A percentile compares a stretch with the other conserved stretches of the same genome.
phyloP scores from a whole-genome alignment of 495 filamentous ascomycete species.

The Delitschia confertaspora region DNA sequence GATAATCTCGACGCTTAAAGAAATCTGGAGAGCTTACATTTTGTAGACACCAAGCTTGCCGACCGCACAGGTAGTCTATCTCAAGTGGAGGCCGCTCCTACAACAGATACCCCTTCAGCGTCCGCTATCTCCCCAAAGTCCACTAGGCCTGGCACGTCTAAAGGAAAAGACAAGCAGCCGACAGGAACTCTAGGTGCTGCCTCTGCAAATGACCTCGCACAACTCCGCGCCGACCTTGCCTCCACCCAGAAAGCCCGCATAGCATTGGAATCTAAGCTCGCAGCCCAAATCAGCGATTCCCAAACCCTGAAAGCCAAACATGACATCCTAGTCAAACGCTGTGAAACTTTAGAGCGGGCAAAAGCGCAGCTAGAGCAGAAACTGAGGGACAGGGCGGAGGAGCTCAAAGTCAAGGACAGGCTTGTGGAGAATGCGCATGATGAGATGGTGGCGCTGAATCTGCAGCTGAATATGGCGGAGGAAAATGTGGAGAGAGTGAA shows the following conservation, averaged over 20 bases:
- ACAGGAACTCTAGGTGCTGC: conserved; percentile 6
- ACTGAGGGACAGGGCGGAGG: conserved; percentile 73
- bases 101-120: conserved; percentile 4
- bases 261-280: conserved; percentile 28
- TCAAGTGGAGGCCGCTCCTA: background rate
- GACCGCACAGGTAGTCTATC: conserved; percentile 33
- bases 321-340: conserved; percentile 41
- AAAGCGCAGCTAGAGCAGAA: conserved; percentile 50
- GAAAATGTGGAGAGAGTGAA: conserved; percentile 56
- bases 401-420: conserved; percentile 72
- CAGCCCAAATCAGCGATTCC: conserved; percentile 27
- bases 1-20: background rate
- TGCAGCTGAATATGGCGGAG: conserved; percentile 81
- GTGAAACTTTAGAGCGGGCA: conserved; percentile 56
- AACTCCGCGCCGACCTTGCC: conserved; percentile 33
- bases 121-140: conserved; percentile 1
- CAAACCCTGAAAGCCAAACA: conserved; percentile 30
- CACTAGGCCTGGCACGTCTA: conserved; percentile 15
- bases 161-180: conserved; percentile 2
- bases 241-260: conserved; percentile 33
- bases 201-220: conserved; percentile 16
- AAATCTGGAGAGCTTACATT: background rate
- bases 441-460: conserved; percentile 72
- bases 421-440: conserved; percentile 83
- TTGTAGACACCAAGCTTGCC: conserved; percentile 36